A percentile compares a stretch with the other conserved stretches of the same genome.
These are phyloP conservation scores for Talaromyces pinophilus DNA, from an alignment of 2,329 filamentous ascomycete species.

Conservation along the genomic window DNA sequence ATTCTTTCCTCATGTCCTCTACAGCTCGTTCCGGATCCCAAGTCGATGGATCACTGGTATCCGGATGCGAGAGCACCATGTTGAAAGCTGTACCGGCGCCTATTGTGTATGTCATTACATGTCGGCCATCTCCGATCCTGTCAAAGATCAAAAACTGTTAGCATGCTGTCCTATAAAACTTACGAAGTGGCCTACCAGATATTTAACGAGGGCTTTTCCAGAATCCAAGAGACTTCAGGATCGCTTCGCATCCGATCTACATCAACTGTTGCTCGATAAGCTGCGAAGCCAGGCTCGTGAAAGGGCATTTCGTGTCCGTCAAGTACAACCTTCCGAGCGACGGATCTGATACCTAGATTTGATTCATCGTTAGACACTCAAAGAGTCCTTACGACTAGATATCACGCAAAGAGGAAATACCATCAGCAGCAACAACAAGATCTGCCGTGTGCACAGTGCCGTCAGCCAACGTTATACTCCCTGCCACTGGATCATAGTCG, in stretches of 20 bases:
- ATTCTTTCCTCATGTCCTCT: constrained; percentile 47
- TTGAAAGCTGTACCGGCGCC: constrained; percentile 58
- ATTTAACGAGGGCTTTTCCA: constrained; percentile 44
- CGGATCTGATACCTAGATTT: constrained; percentile 22
- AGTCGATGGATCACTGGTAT: constrained; percentile 60
- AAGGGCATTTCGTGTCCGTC: constrained; percentile 52
- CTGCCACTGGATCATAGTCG: background rate
- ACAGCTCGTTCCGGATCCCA: constrained; percentile 51
- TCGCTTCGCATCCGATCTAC: constrained; percentile 40
- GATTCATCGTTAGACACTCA: background rate
- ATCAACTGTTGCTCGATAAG: constrained; percentile 47
- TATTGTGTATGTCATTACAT: constrained; percentile 66
- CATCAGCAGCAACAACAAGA: constrained; percentile 20
- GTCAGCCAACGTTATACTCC: background rate
- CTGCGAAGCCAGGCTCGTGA: constrained; percentile 41
- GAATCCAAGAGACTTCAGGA: constrained; percentile 42
- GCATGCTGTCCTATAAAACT: background rate
- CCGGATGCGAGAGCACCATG: constrained; percentile 65
- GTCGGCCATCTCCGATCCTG: constrained; percentile 58
- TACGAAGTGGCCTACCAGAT: constrained; percentile 36
- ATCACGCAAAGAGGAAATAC: background rate
- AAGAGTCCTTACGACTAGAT: background rate
- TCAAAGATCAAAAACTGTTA: background rate
- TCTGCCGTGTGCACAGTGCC: constrained; percentile 1
- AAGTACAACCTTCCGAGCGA: constrained; percentile 29